These are phyloP conservation scores for Nicotiana benthamiana DNA, from an alignment of 257 asterid species.

Conservation along the genomic window DNA sequence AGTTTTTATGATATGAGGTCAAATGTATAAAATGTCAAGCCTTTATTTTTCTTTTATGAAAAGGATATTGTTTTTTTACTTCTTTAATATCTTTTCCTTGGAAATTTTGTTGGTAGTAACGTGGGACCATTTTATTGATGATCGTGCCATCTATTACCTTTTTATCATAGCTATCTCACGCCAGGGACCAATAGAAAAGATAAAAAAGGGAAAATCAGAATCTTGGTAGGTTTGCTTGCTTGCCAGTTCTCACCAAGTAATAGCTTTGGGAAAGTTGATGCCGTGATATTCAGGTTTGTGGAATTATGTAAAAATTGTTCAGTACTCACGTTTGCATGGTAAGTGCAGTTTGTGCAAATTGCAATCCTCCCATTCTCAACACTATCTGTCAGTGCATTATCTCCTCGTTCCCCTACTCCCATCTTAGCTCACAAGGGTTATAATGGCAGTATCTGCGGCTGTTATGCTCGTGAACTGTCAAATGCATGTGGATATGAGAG, in stretches of 20 bases:
- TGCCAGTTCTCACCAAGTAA: neutral
- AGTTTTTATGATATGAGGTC: neutral
- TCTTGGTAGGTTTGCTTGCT: neutral
- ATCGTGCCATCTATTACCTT: neutral
- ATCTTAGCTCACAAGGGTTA: neutral
- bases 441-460: neutral
- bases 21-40: conserved; percentile 15
- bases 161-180: neutral
- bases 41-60: neutral
- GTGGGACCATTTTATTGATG: neutral
- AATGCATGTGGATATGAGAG: neutral
- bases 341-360: neutral
- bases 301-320: neutral
- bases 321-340: neutral
- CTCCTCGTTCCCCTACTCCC: neutral
- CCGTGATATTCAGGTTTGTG: neutral
- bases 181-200: neutral
- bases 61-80: neutral
- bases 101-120: neutral
- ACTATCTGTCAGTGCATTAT: neutral
- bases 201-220: neutral
- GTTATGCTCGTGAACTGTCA: neutral
- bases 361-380: neutral
- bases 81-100: neutral
- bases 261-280: neutral